Conservation (phyloP, 768 basidiomycete genomes). For the Termitomyces sp. region DNA sequence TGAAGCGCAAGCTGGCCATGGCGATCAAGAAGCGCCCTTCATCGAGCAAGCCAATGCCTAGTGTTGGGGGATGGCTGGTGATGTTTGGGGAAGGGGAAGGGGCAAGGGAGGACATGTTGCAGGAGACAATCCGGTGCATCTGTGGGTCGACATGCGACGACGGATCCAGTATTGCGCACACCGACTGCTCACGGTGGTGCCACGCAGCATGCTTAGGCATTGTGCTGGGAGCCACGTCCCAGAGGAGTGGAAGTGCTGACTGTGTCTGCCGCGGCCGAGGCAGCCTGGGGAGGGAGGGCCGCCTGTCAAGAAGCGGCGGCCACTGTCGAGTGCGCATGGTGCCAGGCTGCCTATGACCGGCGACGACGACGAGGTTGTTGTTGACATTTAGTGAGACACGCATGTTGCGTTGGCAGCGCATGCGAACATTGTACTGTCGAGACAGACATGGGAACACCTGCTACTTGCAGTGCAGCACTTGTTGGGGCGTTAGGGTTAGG, state of each 20-base stretch:
- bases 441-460: constrained; percentile 42
- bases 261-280: constrained; percentile 41
- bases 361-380: constrained; percentile 37
- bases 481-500: constrained; percentile 73
- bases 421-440: constrained; percentile 38
- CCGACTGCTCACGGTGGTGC: constrained; percentile 71
- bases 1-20: constrained; percentile 17
- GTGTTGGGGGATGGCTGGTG: background rate
- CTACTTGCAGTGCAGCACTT: constrained; percentile 53
- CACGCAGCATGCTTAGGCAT: constrained; percentile 77
- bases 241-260: constrained; percentile 75
- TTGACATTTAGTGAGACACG: constrained; percentile 45
- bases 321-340: background rate
- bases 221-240: constrained; percentile 51
- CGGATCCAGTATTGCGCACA: constrained; percentile 78
- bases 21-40: constrained; percentile 22
- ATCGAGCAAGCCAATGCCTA: background rate
- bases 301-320: background rate
- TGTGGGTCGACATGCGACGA: constrained; percentile 69
- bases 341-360: background rate
- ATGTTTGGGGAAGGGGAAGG: background rate
- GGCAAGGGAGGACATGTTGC: background rate
- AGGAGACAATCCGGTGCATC: constrained; percentile 50
- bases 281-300: background rate
- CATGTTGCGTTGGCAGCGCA: constrained; percentile 39